These are phyloP conservation scores for Pulveroboletus sp. DNA, from an alignment of 768 basidiomycete genomes.

Conservation along the genomic window DNA sequence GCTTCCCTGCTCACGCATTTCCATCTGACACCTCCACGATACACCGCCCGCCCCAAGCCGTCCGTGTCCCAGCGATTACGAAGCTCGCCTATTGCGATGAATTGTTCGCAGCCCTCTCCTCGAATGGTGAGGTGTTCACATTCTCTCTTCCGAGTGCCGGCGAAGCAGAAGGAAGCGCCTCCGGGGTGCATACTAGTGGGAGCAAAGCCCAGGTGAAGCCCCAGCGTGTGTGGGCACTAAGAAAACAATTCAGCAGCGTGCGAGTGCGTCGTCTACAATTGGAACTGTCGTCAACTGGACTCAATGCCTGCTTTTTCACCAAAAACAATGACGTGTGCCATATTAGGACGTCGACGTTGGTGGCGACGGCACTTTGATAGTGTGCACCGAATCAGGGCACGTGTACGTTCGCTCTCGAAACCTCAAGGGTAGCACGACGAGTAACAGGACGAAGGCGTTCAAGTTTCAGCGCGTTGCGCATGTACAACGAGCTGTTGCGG, in stretches of 20 bases:
- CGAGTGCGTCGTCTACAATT: constrained; percentile 40
- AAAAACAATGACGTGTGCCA: neutral
- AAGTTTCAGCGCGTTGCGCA: constrained; percentile 79
- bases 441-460: constrained; percentile 42
- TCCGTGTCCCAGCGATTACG: constrained; percentile 62
- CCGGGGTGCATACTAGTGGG: constrained; percentile 8
- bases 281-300: neutral
- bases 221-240: constrained; percentile 85
- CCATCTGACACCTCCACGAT: constrained; percentile 62
- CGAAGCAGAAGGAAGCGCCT: constrained; percentile 21
- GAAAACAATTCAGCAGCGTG: constrained; percentile 83
- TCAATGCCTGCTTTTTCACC: neutral
- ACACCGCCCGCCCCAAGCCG: constrained; percentile 78
- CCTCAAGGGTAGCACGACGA: constrained; percentile 22
- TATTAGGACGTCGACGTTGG: constrained; percentile 83
- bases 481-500: constrained; percentile 79
- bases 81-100: constrained; percentile 81
- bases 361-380: constrained; percentile 79
- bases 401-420: constrained; percentile 79
- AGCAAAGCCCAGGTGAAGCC: constrained; percentile 51
- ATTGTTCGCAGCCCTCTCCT: constrained; percentile 76
- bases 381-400: constrained; percentile 93
- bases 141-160: constrained; percentile 48
- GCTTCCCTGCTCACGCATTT: constrained; percentile 75
- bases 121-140: constrained; percentile 87